Base-by-base conservation (phyloP, 306 rosid genomes). In the Senna tora region DNA sequence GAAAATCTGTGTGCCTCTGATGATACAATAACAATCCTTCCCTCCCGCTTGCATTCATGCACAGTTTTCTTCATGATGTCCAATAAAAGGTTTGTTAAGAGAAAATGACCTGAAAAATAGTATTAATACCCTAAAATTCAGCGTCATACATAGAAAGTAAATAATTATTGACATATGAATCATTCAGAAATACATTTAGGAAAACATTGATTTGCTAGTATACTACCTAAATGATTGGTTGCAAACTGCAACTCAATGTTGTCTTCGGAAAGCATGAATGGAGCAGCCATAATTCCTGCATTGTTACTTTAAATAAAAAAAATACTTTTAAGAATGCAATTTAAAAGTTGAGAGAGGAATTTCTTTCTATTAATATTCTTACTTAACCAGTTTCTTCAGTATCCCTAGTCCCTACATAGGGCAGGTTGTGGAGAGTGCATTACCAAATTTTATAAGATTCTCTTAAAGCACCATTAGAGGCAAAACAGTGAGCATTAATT, bases 221-320 rank as follows among this genome's bases (percentile, higher is more conserved):
- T 5, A 67, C 39, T 78, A 88, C 96, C 91, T 68, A 92, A 71
- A 79, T 92, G 96, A 81, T 92, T 92, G 59, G 91, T 88, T 62
- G 98, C 95, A 73, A 90, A 90, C 73, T 92, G 96, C 77, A 88
- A 67, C 65, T 88, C 96, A 52, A 93, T 85, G 72, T 83, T 79
- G 73, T 93, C 96, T 78, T 79, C 70, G 34, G 92, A 87, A 68
- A 88, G 92, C 77, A 20, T 74, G 87, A 87, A 93, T 2, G 92
- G 96, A 69, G 89, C 70, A 36, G 87, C 96, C 96, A 87, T 84
- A 57, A 88, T 33, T 22, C 98, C 98, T 68, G 97, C 97, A 82
- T 93, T 93, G 75, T 93, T 93, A 65, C 92, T 93, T 86, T 30
- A 67, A 59, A 75, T 4, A 78, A n/a, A 69, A 67, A 14, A 32